phyloP scores from a whole-genome alignment of 192 early-diverging fungal species.

The Coemansia aciculifera region DNA sequence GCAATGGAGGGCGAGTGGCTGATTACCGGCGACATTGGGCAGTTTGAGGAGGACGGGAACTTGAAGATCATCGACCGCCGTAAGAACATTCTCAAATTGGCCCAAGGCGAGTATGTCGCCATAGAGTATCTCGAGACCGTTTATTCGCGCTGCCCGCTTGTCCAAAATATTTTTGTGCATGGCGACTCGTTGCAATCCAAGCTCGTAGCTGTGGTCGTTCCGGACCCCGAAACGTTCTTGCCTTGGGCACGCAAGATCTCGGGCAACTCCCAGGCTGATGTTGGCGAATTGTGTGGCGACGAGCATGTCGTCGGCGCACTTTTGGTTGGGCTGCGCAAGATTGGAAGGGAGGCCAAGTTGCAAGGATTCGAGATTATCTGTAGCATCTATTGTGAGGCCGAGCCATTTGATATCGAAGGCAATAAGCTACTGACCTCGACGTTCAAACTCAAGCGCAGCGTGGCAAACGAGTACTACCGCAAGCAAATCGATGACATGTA shows the following conservation, averaged over 20 bases:
- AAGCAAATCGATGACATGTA: conserved; percentile 63
- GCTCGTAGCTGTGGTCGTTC: conserved; percentile 85
- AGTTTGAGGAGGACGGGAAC: conserved; percentile 69
- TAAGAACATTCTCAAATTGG: conserved; percentile 81
- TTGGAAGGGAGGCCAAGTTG: conserved; percentile 67
- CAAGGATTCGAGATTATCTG: conserved; percentile 87
- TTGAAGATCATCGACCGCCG: conserved; percentile 83
- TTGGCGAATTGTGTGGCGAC: conserved; percentile 56
- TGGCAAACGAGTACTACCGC: conserved; percentile 65
- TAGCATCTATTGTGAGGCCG: conserved; percentile 63
- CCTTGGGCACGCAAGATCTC: conserved; percentile 62
- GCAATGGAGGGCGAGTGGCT: conserved; percentile 80
- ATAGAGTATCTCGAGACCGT: conserved; percentile 87
- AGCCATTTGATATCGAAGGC: conserved; percentile 72
- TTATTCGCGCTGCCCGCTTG: conserved; percentile 67
- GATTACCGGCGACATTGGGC: conserved; percentile 86
- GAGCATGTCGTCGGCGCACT: conserved; percentile 59
- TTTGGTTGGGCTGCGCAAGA: conserved; percentile 59
- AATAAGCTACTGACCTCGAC: conserved; percentile 86
- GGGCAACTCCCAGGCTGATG: conserved; percentile 22
- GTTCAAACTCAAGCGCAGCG: conserved; percentile 85
- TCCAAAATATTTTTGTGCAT: conserved; percentile 90
- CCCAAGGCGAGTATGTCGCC: conserved; percentile 92
- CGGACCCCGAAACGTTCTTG: conserved; percentile 66
- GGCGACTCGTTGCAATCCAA: conserved; percentile 84